Evolutionary conservation across 23 red algal species (phyloP).

Genomic region (Gracilariopsis chorda): DNA sequence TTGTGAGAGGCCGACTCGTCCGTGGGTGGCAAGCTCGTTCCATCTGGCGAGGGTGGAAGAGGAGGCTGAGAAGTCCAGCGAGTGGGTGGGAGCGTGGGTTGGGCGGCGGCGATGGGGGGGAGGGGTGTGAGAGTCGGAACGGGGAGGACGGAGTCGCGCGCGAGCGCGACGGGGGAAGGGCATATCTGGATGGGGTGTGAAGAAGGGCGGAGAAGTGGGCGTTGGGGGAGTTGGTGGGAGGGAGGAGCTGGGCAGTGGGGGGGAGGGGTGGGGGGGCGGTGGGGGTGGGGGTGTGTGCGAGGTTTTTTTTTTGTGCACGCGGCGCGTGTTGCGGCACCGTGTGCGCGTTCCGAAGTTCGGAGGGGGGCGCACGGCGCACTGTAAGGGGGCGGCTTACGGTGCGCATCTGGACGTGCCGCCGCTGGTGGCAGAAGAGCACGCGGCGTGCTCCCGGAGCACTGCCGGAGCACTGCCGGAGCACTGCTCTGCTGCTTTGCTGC

Average conservation of each 20-base stretch:
- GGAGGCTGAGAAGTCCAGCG: slow-evolving; percentile 16
- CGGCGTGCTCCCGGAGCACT: neutral
- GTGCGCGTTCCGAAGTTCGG: too few relatives aligned
- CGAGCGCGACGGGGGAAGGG: too few relatives aligned
- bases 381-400: neutral
- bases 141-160: neutral
- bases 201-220: neutral
- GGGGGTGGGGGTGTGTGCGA: neutral
- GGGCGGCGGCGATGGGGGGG: neutral
- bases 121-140: neutral
- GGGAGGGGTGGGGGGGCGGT: neutral
- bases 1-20: neutral
- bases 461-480: neutral
- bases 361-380: neutral
- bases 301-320: neutral
- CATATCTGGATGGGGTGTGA: neutral
- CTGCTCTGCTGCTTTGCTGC: neutral
- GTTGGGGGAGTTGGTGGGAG: neutral
- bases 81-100: neutral
- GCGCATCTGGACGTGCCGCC: neutral
- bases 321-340: too few relatives aligned
- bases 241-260: neutral
- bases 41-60: slow-evolving; percentile 7
- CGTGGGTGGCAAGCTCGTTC: slow-evolving; percentile 5
- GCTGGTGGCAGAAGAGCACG: neutral